Evolutionary conservation across 1,139 yeast species (phyloP), one percentile per base, ranked within the genome.

Genomic region (Wickerhamomyces sp.): DNA sequence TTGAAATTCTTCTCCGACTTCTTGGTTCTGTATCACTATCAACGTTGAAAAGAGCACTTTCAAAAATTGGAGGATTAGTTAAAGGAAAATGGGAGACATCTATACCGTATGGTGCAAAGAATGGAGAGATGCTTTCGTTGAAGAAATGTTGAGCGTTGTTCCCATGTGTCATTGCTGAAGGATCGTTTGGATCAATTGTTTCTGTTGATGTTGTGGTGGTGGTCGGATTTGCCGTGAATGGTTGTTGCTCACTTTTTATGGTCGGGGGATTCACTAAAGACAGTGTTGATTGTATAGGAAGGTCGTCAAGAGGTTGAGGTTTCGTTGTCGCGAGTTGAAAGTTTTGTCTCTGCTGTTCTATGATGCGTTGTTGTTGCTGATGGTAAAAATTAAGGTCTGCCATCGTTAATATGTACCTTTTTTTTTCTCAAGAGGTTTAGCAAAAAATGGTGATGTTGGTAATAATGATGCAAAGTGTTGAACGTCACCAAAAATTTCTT

Each of bases 1-100:
- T 81, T 28, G 89, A 81, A 6, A 82, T 74, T 48, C 89, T 64
- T 52, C 88, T 73, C 49, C 88, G 62, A 51, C 86, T 66, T 39
- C 81, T 62, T 7, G 66, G 68, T 11, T 58, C 57, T 1, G 74
- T 73, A 26, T 69, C 70, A 58, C 44, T 45, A 19, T 69, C 55
- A 29, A 51, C 44, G 47, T 64, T 62, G 39, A 41, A 46, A 61
- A 72, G 59, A 4, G 77, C 66, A 29, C 72, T 68, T 51, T 78
- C 83, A 48, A 75, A 73, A 26, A 78, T 64, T 5, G 84, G 84
- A 1, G 85, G 85, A 47, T 75, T 76, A 1, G 84, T 77, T 48
- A 77, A 59, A 4, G 84, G 84, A 52, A 76, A 74, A 39, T 61
- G 65, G 4, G 61, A 48, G 1, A 60, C 61, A 37, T 63, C 68